phyloP scores from a whole-genome alignment of 2,329 filamentous ascomycete genomes.

The Penicillium sp. region DNA sequence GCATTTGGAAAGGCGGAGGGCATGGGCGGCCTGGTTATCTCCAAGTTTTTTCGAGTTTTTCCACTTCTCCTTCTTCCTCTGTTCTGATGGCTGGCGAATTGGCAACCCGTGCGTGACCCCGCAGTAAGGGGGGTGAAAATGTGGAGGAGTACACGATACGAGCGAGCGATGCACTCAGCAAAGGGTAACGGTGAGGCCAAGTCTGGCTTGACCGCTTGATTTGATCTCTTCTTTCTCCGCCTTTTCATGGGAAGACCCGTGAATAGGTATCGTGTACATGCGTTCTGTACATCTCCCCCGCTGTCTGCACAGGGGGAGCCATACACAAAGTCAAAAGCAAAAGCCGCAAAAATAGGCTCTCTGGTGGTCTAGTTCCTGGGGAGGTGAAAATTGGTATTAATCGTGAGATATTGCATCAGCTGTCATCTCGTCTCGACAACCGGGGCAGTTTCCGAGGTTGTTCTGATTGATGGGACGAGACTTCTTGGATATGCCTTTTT shows the following conservation, averaged over 20 bases:
- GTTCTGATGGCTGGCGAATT: constrained; percentile 9
- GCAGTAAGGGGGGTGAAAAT: background rate
- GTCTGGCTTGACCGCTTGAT: background rate
- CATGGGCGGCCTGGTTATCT: background rate
- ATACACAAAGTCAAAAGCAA: constrained; percentile 8
- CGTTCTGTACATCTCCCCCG: background rate
- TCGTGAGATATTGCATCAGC: background rate
- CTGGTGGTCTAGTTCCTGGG: background rate
- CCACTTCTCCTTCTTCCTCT: background rate
- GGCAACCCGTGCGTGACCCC: constrained; percentile 7
- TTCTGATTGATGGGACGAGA: background rate
- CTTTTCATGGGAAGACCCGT: background rate
- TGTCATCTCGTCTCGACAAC: background rate
- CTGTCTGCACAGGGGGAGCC: background rate
- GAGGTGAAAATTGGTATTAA: background rate
- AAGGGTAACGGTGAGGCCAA: background rate
- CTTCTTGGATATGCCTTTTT: background rate
- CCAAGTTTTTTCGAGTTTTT: constrained; percentile 8
- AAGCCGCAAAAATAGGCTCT: constrained; percentile 1
- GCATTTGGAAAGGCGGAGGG: constrained; percentile 17
- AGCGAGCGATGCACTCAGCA: background rate
- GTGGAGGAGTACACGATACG: background rate
- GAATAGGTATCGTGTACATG: background rate
- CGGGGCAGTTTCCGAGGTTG: background rate
- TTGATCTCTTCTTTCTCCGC: background rate